Conservation (phyloP, 139 green algal species). For the Helicosporidium sp. region DNA sequence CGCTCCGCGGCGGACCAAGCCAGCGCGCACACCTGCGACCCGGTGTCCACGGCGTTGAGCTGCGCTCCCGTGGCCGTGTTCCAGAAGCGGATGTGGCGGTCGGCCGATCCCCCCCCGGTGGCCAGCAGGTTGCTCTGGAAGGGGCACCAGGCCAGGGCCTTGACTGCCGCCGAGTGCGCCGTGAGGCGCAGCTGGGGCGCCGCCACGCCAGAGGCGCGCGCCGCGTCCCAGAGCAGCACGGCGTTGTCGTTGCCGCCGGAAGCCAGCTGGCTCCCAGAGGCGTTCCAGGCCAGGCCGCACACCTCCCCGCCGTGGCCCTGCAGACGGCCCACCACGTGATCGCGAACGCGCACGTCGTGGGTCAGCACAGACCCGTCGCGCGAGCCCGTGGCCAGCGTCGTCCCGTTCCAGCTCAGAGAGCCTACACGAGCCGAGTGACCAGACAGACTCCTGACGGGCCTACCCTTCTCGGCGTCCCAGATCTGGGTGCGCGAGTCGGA, state of each 20-base stretch:
- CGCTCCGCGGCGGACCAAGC: slow-evolving; percentile 50
- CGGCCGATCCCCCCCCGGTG: slow-evolving; percentile 54
- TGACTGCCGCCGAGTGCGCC: slow-evolving; percentile 60
- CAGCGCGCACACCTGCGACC: slow-evolving; percentile 56
- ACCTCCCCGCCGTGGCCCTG: slow-evolving; percentile 58
- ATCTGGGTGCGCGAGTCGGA: slow-evolving; percentile 44
- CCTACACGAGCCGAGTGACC: slow-evolving; percentile 76
- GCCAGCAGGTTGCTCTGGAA: slow-evolving; percentile 74
- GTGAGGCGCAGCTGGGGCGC: slow-evolving; percentile 27
- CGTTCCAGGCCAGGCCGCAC: slow-evolving; percentile 67
- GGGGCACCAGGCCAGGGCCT: slow-evolving; percentile 74
- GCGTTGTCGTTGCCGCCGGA: slow-evolving; percentile 73
- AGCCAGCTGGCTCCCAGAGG: slow-evolving; percentile 44
- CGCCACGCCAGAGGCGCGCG: neutral
- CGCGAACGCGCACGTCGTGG: slow-evolving; percentile 72
- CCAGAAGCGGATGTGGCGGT: slow-evolving; percentile 71
- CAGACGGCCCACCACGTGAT: slow-evolving; percentile 41
- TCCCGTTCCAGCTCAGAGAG: slow-evolving; percentile 63
- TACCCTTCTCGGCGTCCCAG: slow-evolving; percentile 48
- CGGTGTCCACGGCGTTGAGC: slow-evolving; percentile 66
- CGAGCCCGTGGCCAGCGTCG: slow-evolving; percentile 54
- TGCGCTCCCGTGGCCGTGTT: slow-evolving; percentile 63
- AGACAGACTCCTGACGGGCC: slow-evolving; percentile 61
- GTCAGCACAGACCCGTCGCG: slow-evolving; percentile 72
- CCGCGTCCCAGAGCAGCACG: slow-evolving; percentile 61